Conservation (phyloP, 257 asterid genomes). For the Phtheirospermum japonicum region DNA sequence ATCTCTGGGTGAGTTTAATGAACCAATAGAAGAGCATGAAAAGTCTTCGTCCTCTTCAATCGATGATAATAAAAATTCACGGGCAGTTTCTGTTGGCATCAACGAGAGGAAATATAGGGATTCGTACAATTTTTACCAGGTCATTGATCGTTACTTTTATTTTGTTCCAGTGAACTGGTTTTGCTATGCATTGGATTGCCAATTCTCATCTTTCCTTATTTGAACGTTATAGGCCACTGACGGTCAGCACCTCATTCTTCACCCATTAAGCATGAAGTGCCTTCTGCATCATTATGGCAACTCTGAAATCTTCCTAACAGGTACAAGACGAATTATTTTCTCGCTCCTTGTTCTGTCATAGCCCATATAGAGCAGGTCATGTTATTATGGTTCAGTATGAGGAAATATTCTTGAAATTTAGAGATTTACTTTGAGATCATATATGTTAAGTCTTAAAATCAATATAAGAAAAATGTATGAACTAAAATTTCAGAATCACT, state of each 20-base stretch:
- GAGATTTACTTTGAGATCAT: conserved; percentile 1
- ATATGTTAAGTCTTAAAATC: conserved; percentile 3
- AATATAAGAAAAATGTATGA: conserved; percentile 6
- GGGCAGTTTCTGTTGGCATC: conserved; percentile 30
- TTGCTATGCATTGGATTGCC: conserved; percentile 1
- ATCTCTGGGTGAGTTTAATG: conserved; percentile 36
- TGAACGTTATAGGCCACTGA: conserved; percentile 62
- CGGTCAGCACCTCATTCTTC: conserved; percentile 88
- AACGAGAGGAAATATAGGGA: conserved; percentile 41
- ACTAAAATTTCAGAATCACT: conserved; percentile 62
- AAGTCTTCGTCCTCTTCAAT: conserved; percentile 41
- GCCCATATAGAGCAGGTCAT: neutral
- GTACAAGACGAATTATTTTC: conserved; percentile 29
- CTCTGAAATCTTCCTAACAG: conserved; percentile 80
- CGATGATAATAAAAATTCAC: conserved; percentile 30
- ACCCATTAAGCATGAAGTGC: conserved; percentile 88
- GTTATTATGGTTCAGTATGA: neutral
- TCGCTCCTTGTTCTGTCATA: neutral
- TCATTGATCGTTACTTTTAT: conserved; percentile 28
- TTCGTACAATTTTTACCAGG: conserved; percentile 92
- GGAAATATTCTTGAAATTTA: conserved; percentile 3
- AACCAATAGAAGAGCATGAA: conserved; percentile 36
- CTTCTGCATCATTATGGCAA: conserved; percentile 83
- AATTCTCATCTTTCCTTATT: conserved; percentile 18
- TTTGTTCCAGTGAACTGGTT: neutral